Evolutionary conservation across 192 early-diverging fungal species (phyloP), one percentile per base, ranked within the genome.

Genomic region (Coemansia sp.): DNA sequence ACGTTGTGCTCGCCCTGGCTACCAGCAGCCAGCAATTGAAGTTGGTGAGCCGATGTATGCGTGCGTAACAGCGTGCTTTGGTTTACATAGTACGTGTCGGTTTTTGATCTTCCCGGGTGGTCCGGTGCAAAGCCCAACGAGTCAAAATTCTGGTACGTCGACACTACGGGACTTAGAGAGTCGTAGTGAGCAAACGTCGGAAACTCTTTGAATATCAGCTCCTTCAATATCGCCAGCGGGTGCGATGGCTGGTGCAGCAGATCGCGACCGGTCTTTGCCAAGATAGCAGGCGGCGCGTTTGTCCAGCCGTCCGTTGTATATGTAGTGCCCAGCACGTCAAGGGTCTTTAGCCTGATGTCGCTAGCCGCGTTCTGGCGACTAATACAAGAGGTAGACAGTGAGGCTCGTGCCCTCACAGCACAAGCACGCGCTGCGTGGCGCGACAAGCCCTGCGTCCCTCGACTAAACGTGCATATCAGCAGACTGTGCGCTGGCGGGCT

Each of bases 71-170:
- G 87, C 18, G 84, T 87, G 66, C 82, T 67, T 12, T 82, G 59
- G 73, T 99, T 95, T 37, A 99, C 60, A 76, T 96, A 99, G 80
- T 99, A 99, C 34, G 93, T 97, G 69, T 99, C 97, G 4, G 92
- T 89, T 35, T 79, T 86, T 12, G 84, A 75, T 52, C 97, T 86
- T 9, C 92, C 89, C 0, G 92, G 90, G 71, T 99, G 97, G 73
- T 95, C 90, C 9, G 68, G 53, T 0, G 91, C 68, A 72, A 99
- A 89, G 43, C 92, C 87, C 12, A 99, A 88, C 22, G 89, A 89
- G 79, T 98, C 97, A 89, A 99, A 99, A 81, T 97, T 98, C 59
- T 92, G 86, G 35, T 86, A 65, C 0, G 92, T 87, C 0, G 90
- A 88, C 1, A 98, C 97, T 30, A 93, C 91, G 2, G 97, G 97